Percentiles rank a stretch among this genome's conserved stretches.
These are phyloP conservation scores for Lentinula lateritia DNA, from an alignment of 768 basidiomycete species.

Conservation along the genomic window DNA sequence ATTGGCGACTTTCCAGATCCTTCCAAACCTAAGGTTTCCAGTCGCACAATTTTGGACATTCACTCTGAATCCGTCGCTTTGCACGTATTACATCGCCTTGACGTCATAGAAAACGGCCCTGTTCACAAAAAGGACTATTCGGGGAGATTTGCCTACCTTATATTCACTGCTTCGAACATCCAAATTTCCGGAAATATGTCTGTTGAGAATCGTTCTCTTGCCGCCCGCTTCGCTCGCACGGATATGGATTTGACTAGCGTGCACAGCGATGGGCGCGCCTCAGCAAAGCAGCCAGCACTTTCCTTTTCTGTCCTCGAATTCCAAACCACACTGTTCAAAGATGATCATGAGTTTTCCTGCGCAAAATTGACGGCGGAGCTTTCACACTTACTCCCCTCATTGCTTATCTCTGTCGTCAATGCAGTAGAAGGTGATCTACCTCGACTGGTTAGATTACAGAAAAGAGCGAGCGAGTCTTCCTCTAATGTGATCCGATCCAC, in stretches of 20 bases:
- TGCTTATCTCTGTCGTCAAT: not conserved
- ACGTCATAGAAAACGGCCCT: not conserved
- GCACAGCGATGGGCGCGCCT: not conserved
- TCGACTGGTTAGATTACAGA: constrained; percentile 16
- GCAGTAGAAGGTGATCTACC: constrained; percentile 4
- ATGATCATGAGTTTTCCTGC: not conserved
- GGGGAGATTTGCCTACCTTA: not conserved
- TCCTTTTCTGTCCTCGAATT: not conserved
- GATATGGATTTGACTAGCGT: not conserved
- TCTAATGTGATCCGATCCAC: constrained; percentile 29
- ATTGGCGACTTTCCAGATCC: not conserved
- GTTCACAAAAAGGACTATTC: not conserved
- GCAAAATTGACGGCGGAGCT: not conserved
- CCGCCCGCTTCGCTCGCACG: not conserved
- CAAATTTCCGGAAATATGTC: not conserved
- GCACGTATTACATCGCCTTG: not conserved
- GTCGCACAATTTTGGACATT: not conserved
- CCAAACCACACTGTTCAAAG: not conserved
- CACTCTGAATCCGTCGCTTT: not conserved
- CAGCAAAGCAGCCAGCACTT: not conserved
- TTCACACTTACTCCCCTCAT: not conserved
- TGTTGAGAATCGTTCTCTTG: not conserved
- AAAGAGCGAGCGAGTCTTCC: constrained; percentile 24
- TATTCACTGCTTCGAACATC: not conserved
- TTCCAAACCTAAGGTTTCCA: not conserved